These are phyloP conservation scores for Mycena crocata DNA, from an alignment of 768 basidiomycete species.

Conservation along the genomic window DNA sequence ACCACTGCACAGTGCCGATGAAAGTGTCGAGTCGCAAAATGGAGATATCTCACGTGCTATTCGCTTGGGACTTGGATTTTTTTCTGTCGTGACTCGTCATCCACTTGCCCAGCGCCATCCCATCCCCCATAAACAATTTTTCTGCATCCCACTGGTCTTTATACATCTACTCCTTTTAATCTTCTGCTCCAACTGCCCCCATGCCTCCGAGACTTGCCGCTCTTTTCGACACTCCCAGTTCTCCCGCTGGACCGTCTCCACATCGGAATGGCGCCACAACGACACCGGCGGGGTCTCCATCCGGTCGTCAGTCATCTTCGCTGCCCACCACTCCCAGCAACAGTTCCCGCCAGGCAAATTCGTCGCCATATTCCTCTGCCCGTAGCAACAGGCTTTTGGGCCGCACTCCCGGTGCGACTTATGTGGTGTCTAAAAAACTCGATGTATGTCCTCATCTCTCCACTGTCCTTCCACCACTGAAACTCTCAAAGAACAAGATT, in stretches of 20 bases:
- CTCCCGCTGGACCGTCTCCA: not conserved
- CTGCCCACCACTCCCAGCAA: not conserved
- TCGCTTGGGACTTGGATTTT: not conserved
- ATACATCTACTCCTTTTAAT: not conserved
- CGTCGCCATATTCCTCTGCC: conserved; percentile 6
- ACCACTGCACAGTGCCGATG: too few relatives aligned
- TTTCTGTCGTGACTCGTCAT: not conserved
- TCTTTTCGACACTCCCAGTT: conserved; percentile 22
- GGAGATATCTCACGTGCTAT: conserved; percentile 3
- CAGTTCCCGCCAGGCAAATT: not conserved
- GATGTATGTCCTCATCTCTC: not conserved
- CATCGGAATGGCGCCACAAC: not conserved
- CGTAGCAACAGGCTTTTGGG: not conserved
- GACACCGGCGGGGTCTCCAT: not conserved
- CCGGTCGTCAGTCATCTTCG: not conserved
- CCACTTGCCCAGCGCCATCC: not conserved
- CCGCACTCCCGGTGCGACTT: not conserved
- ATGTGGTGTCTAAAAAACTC: not conserved
- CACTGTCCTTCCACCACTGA: not conserved
- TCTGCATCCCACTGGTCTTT: not conserved
- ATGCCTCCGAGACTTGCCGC: not conserved
- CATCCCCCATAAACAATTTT: not conserved
- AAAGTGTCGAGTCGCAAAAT: not conserved
- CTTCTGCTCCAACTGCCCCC: not conserved
- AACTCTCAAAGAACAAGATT: not conserved